phyloP scores from a whole-genome alignment of 208 protist genomes.

The Acanthamoeba culbertsoni region DNA sequence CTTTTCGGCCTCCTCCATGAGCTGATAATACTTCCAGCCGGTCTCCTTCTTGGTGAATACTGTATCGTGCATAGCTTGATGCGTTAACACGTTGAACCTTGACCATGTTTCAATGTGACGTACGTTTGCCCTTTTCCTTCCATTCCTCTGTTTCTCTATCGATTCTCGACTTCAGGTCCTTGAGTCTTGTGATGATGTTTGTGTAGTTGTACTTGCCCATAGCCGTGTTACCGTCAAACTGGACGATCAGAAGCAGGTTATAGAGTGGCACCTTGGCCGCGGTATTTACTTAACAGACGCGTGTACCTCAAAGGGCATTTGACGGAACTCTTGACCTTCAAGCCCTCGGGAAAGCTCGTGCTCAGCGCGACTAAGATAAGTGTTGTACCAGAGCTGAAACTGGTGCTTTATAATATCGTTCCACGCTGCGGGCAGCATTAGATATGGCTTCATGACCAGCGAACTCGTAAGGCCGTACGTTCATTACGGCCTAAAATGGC shows the following conservation, averaged over 20 bases:
- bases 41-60: constrained; percentile 60
- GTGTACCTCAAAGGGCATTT: constrained; percentile 60
- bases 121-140: constrained; percentile 60
- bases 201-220: constrained; percentile 51
- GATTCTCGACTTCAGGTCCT: constrained; percentile 52
- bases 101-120: neutral
- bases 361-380: constrained; percentile 27
- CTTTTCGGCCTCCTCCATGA: constrained; percentile 64
- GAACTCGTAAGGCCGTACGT: neutral
- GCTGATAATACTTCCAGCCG: constrained; percentile 63
- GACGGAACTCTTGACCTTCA: constrained; percentile 42
- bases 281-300: neutral
- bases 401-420: constrained; percentile 60
- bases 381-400: constrained; percentile 57
- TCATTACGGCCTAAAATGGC: constrained; percentile 41
- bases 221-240: constrained; percentile 3
- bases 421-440: neutral
- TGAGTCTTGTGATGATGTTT: constrained; percentile 52
- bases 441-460: neutral
- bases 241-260: too few species aligned
- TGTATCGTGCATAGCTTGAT: neutral
- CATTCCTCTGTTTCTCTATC: constrained; percentile 52
- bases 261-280: too few species aligned
- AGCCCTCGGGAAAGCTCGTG: neutral
- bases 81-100: neutral